Base-by-base conservation (phyloP, 495 filamentous ascomycete genomes). In the Xylaria scruposa region DNA sequence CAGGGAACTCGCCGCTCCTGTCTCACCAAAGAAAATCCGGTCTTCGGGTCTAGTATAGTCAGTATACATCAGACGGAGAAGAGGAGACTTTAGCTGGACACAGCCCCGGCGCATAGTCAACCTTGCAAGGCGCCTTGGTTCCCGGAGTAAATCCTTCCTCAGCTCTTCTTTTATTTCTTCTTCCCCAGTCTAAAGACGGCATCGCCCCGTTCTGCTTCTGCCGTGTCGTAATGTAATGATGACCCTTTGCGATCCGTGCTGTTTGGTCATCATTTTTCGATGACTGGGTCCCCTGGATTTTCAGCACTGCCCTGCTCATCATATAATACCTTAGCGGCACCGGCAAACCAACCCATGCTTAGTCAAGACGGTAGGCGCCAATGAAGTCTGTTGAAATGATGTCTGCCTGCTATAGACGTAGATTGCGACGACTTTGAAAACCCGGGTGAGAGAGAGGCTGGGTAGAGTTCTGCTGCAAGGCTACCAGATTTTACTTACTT, bases 61-160 rank as follows among this genome's bases (percentile, higher is more conserved):
- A 10, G 15, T 15, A 17, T 46, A 63, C 26, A 38, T 31, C 21
- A 5, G 29, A 10, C 44, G n/a, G 26, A 64, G 61, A 4, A 17
- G 29, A 38, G 36, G 36, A 13, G 26, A 9, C 13, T 24, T 58
- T 51, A 58, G 67, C 51, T 47, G 36, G 24, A 60, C 65, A 68
- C 67, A 68, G 67, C 67, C 67, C 67, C 67, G 21, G 8, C 53
- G 29, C 51, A 31, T 60, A 46, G 53, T 68, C 67, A 68, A 60
- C 67, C 67, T 68, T 15, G 67, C 15, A 51, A 68, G 67, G 53
- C 59, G 56, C 58, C 60, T 42, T 29, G 19, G 65, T 49, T n/a
- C n/a, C 21, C 0, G 63, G 19, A 17, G n/a, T n/a, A 17, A 21
- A 31, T 51, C 29, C 63, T 67, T 53, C 46, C 40, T n/a, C 63